Conservation (phyloP, 2,329 filamentous ascomycete genomes). For the Fusarium setosum region DNA sequence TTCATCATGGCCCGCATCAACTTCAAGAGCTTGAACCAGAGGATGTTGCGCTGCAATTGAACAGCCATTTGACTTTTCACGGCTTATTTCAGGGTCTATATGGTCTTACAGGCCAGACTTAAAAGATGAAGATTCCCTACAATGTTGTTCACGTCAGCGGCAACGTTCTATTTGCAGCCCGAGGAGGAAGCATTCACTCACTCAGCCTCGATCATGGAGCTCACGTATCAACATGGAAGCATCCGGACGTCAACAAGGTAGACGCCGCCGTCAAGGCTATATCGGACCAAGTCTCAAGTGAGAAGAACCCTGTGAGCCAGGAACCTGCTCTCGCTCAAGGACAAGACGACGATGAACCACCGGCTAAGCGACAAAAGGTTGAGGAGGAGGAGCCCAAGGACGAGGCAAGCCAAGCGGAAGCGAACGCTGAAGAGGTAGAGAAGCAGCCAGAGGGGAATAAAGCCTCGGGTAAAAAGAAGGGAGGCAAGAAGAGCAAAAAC, state of each 20-base stretch:
- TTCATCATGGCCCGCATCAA: constrained; percentile 28
- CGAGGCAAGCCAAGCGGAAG: constrained; percentile 34
- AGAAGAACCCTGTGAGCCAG: constrained; percentile 16
- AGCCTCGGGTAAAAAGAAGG: constrained; percentile 36
- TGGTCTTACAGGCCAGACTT: neutral
- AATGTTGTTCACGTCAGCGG: constrained; percentile 69
- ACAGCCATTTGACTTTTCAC: constrained; percentile 7
- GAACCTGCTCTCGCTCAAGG: constrained; percentile 15
- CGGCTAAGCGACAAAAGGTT: constrained; percentile 51
- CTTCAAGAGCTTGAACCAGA: constrained; percentile 32
- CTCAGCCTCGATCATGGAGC: constrained; percentile 70
- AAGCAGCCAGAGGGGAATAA: constrained; percentile 15
- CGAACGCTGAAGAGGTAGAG: no score
- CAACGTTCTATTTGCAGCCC: constrained; percentile 76
- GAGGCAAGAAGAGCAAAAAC: constrained; percentile 46
- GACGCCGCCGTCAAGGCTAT: constrained; percentile 43
- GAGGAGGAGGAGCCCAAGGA: constrained; percentile 41
- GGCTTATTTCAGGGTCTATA: neutral
- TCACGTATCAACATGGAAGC: constrained; percentile 72
- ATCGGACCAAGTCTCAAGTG: constrained; percentile 14
- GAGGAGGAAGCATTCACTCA: constrained; percentile 77
- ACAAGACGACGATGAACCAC: constrained; percentile 45
- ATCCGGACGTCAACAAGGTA: constrained; percentile 54
- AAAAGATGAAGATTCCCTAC: constrained; percentile 68
- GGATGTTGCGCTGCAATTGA: constrained; percentile 12